These are phyloP conservation scores for Alternaria viburni DNA, from an alignment of 2,329 filamentous ascomycete species.

Conservation along the genomic window DNA sequence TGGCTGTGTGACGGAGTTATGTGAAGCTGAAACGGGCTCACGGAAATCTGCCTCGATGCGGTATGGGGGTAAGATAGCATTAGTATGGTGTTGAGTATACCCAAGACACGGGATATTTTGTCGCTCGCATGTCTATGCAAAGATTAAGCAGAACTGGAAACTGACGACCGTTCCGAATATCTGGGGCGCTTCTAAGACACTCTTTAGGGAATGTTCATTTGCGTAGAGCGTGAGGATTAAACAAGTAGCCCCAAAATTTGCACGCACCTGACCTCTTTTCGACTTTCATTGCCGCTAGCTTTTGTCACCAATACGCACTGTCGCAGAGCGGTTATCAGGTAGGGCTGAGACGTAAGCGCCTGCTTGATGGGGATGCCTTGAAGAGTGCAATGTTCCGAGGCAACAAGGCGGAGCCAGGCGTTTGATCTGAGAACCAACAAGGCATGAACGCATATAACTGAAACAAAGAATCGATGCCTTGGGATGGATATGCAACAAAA, in stretches of 20 bases:
- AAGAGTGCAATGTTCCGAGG: conserved; percentile 1
- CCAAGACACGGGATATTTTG: not conserved
- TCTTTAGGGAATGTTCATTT: not conserved
- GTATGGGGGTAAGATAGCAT: not conserved
- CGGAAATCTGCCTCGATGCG: not conserved
- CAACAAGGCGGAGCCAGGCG: not conserved
- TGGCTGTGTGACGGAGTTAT: not conserved
- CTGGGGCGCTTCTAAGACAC: not conserved
- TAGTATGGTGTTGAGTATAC: not conserved
- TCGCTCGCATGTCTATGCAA: not conserved
- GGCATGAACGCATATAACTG: not conserved
- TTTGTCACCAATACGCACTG: not conserved
- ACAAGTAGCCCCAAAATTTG: not conserved
- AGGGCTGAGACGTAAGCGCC: not conserved
- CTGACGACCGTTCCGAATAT: not conserved
- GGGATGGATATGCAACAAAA: not conserved
- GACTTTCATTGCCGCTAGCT: not conserved
- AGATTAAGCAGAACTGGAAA: not conserved
- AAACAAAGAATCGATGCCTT: not conserved
- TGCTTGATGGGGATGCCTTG: not conserved
- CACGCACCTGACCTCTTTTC: not conserved
- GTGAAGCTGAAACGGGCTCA: not conserved
- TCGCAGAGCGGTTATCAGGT: not conserved
- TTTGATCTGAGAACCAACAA: not conserved
- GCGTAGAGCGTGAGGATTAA: not conserved